Evolutionary conservation across 345 rosid genomes (phyloP), one percentile per base, ranked within the genome.

Genomic region (Moringa oleifera): DNA sequence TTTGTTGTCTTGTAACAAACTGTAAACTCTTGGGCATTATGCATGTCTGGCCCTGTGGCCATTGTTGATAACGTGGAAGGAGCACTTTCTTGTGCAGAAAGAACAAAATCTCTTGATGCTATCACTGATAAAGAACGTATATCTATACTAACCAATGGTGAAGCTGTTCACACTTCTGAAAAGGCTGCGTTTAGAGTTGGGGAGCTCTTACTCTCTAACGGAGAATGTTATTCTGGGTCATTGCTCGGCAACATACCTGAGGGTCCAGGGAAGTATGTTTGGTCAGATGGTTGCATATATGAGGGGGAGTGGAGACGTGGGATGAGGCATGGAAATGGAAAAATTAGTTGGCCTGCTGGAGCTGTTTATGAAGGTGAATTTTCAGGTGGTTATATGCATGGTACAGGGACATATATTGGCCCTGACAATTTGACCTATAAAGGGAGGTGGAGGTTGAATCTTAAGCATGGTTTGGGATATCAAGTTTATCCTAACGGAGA

Each of bases 231-330:
- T 68, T 71, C 72, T 20, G 99, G 99, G 66, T 80, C 95, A 62
- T 67, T 90, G 71, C 92, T 79, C 2, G 85, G 92, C 31, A 90
- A 82, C 51, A 74, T 81, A 24, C 92, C 96, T 0, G 99, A 90
- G 75, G 95, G 92, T 33, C 65, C 65, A n/a, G 99, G 99, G 49
- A 88, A 75, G 70, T 94, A 88, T 74, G 76, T 82, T 19, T 94
- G 99, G 99, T 73, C 80, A 28, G 89, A 81, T 47, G 95, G 96
- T 13, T 76, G 82, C 47, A 64, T 80, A 51, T 94, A 88, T 58
- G 86, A 85, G 12, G 99, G 99, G 20, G 95, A 94, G 55, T 94
- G 99, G 96, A 83, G 96, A 73, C 78, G 68, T 57, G 97, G 97
- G 85, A 75, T 86, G 90, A 86, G 89, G 70, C 84, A 90, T 65